A percentile compares a stretch with the other conserved stretches of the same genome.
Evolutionary conservation across 2,329 filamentous ascomycete genomes (phyloP).

Genomic region (Raffaelea ambrosiae): DNA sequence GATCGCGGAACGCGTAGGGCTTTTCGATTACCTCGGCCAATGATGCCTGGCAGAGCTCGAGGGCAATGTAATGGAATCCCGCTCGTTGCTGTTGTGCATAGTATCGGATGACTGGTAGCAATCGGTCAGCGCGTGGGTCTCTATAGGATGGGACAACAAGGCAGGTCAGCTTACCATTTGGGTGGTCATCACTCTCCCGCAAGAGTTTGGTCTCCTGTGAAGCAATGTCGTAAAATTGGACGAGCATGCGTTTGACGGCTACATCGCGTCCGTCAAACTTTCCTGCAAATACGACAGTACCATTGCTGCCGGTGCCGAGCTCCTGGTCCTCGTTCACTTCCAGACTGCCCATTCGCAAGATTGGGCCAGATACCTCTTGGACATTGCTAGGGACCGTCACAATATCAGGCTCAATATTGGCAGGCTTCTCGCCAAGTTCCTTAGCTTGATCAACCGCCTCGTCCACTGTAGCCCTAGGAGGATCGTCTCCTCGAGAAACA

Average conservation of each 20-base stretch:
- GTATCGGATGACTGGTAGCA: constrained; percentile 92
- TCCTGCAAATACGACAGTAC: constrained; percentile 94
- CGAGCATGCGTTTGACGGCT: constrained; percentile 93
- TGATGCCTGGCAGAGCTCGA: constrained; percentile 90
- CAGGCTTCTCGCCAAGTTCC: constrained; percentile 41
- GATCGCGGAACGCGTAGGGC: constrained; percentile 53
- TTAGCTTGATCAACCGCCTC: constrained; percentile 53
- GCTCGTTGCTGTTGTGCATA: constrained; percentile 84
- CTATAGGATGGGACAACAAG: too few relatives aligned
- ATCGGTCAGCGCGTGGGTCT: too few relatives aligned
- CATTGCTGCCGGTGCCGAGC: constrained; percentile 78
- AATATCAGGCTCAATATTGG: constrained; percentile 53
- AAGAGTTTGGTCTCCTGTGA: constrained; percentile 87
- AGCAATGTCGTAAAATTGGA: constrained; percentile 91
- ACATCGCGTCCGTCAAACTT: constrained; percentile 88
- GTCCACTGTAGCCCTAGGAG: constrained; percentile 41
- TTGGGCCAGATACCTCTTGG: constrained; percentile 49
- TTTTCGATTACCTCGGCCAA: constrained; percentile 85
- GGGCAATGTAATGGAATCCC: constrained; percentile 89
- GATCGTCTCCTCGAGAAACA: constrained; percentile 39
- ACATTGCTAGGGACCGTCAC: constrained; percentile 49
- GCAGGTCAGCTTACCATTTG: constrained; percentile 69
- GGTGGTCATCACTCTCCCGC: constrained; percentile 89
- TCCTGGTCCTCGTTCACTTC: constrained; percentile 56
- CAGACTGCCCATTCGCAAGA: constrained; percentile 54